Base-by-base conservation (phyloP, 1,284 basidiomycete species). In the Tilletia setariae region DNA sequence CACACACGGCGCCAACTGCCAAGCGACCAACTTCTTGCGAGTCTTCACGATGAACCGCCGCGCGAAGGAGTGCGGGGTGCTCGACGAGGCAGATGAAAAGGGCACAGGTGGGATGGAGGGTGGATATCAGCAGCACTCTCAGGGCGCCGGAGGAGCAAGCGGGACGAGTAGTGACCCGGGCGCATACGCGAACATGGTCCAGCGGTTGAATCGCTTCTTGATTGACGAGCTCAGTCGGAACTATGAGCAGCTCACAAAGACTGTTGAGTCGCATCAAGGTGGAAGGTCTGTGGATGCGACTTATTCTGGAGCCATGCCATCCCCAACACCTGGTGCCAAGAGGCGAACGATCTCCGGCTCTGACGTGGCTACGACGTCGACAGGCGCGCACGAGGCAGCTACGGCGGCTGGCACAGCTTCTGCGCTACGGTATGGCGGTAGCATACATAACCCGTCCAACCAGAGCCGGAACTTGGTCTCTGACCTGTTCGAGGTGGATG, bases 21-120 rank as follows among this genome's bases (percentile, higher is more conserved):
- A 98, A 82, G 90, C 94, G 4, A 93, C 90, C 81, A 98, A 98
- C 83, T 97, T 98, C 77, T 94, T 94, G 79, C 90, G 93, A 82
- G 91, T 94, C 0, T 91, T 98, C 62, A 90, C 91, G 90, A 75
- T 72, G 23, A 86, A 85, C 35, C 84, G 85, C 23, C 91, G 94
- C 83, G 89, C 90, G 19, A 90, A 90, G 69, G 90, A 91, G 9
- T 88, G 98, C 30, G 93, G 94, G 43, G 86, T 98, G 42, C 88
- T 97, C 74, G 95, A 98, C 79, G 91, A 90, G 74, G 92, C 92
- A 13, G 87, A 89, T 53, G 68, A 71, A 63, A 64, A 70, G 32
- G 87, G 89, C 72, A 86, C 90, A 30, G 89, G 90, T 73, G 79
- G 75, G 11, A 46, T 64, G 62, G 62, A 44, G 23, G 62, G 42